Percentiles rank a stretch among this genome's conserved stretches.
Evolutionary conservation across 164 flowering plant genomes (phyloP).

Genomic region (Vitis rotundifolia): DNA sequence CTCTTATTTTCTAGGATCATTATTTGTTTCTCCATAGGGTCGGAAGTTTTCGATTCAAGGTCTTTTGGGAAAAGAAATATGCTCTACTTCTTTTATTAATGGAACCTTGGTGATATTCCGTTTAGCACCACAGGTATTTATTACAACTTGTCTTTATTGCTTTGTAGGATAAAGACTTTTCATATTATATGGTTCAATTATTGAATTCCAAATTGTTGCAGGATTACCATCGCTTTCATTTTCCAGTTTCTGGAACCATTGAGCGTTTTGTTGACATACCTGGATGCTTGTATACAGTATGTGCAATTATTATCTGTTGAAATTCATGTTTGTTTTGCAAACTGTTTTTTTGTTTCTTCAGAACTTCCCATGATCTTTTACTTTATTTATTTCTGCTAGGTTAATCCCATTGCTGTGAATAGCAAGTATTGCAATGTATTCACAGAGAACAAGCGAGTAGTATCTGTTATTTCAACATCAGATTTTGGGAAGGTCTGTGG

Average conservation of each 20-base stretch:
- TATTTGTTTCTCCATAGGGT: conserved; percentile 46
- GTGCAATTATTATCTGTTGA: conserved; percentile 6
- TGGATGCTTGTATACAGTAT: conserved; percentile 86
- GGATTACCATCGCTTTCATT: conserved; percentile 97
- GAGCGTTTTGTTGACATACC: conserved; percentile 69
- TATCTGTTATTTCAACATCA: conserved; percentile 67
- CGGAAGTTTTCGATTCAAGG: conserved; percentile 91
- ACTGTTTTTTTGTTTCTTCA: background rate
- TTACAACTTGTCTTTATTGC: background rate
- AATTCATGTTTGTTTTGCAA: background rate
- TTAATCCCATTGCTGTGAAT: conserved; percentile 96
- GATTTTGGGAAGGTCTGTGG: conserved; percentile 87
- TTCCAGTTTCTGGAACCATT: conserved; percentile 82
- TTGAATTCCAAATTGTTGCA: conserved; percentile 26
- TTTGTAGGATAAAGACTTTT: background rate
- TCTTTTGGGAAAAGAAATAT: conserved; percentile 65
- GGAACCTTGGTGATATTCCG: conserved; percentile 92
- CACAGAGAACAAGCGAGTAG: conserved; percentile 94
- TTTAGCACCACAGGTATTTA: conserved; percentile 98
- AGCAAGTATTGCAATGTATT: conserved; percentile 95
- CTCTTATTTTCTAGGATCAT: conserved; percentile 7
- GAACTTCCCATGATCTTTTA: conserved; percentile 10
- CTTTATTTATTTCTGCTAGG: conserved; percentile 38
- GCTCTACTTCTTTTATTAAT: conserved; percentile 47
- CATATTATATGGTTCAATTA: no score